Evolutionary conservation across 148 eudicot species (phyloP).

Genomic region (Diospyros kaki): DNA sequence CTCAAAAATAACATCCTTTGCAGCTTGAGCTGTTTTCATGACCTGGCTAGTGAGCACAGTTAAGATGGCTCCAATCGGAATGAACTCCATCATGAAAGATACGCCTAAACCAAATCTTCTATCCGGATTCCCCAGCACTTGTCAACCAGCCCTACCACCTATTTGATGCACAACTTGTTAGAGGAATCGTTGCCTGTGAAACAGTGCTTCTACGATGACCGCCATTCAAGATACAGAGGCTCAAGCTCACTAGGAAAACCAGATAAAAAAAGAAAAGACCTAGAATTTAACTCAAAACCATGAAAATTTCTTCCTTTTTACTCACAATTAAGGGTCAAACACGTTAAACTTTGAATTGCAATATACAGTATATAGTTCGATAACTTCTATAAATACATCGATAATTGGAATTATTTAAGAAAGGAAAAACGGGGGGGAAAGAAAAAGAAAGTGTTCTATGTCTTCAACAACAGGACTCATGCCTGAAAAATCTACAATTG

Average conservation of each 20-base stretch:
- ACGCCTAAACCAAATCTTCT: not conserved
- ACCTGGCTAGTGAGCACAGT: constrained; percentile 26
- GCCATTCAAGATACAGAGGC: not conserved
- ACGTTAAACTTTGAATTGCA: not conserved
- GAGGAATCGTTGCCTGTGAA: not conserved
- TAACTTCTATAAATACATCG: not conserved
- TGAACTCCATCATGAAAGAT: constrained; percentile 13
- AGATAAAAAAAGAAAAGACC: not conserved
- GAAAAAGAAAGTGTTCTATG: not conserved
- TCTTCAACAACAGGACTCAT: not conserved
- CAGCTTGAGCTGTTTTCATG: constrained; percentile 34
- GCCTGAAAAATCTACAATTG: not conserved
- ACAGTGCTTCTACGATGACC: not conserved
- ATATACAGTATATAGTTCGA: not conserved
- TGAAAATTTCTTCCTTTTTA: not conserved
- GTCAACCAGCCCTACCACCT: not conserved
- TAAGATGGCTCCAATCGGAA: constrained; percentile 32
- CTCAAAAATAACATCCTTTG: constrained; percentile 33
- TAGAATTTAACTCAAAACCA: not conserved
- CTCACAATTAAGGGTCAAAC: not conserved
- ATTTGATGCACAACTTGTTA: not conserved
- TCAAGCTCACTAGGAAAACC: not conserved
- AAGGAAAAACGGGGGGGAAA: not conserved
- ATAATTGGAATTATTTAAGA: no score
- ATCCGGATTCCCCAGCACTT: not conserved